phyloP scores from a whole-genome alignment of 2,329 filamentous ascomycete species.

The Exophiala sp. region DNA sequence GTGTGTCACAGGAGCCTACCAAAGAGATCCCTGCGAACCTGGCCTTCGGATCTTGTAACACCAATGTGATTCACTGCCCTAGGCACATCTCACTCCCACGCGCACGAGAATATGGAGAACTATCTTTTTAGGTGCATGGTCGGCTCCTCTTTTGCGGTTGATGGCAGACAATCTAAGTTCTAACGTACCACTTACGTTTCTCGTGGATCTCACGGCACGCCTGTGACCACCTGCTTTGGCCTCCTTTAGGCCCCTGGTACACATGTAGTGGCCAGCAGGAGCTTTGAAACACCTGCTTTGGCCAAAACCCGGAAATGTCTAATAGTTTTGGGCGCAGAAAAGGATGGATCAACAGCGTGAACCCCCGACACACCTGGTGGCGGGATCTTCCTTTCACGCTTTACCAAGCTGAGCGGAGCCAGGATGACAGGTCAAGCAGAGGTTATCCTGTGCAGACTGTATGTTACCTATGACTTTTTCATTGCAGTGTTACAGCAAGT shows the following conservation, averaged over 20 bases:
- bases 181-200: not conserved
- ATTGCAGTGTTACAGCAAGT: not conserved
- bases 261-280: too few relatives aligned
- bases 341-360: constrained; percentile 1
- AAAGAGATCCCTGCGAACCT: constrained; percentile 14
- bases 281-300: not conserved
- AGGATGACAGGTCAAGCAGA: not conserved
- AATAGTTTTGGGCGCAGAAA: too few relatives aligned
- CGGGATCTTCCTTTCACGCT: constrained; percentile 12
- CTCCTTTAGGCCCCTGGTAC: too few relatives aligned
- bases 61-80: constrained; percentile 12
- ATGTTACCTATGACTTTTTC: not conserved
- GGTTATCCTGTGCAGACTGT: not conserved
- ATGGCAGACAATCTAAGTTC: not conserved
- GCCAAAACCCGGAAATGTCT: not conserved
- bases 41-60: constrained; percentile 11
- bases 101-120: too few relatives aligned
- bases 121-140: constrained; percentile 4
- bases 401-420: constrained; percentile 13
- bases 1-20: constrained; percentile 20
- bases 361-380: constrained; percentile 1
- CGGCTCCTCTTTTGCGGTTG: constrained; percentile 4
- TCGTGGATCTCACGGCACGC: not conserved
- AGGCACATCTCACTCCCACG: constrained; percentile 10
- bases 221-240: not conserved